These are phyloP conservation scores for Cytospora piceicola DNA, from an alignment of 2,329 filamentous ascomycete species.

Conservation along the genomic window DNA sequence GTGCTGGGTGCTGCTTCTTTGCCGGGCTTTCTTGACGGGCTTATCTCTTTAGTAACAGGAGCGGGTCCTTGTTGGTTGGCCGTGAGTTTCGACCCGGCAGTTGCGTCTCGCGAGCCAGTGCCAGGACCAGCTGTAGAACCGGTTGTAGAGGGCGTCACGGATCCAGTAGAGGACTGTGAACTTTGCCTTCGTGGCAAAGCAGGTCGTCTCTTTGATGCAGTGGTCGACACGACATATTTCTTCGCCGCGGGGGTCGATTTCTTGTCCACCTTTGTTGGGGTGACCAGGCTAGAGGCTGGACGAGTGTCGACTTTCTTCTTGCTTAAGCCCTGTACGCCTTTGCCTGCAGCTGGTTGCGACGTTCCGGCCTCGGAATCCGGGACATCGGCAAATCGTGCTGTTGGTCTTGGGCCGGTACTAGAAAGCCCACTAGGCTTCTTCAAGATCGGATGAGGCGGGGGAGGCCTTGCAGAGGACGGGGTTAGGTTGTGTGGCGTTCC, in stretches of 20 bases:
- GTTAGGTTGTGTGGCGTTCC: constrained; percentile 36
- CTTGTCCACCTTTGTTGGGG: constrained; percentile 40
- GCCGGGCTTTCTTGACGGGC: constrained; percentile 10
- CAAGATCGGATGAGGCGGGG: constrained; percentile 60
- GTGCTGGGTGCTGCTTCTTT: constrained; percentile 36
- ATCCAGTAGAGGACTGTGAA: constrained; percentile 50
- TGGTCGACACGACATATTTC: constrained; percentile 50
- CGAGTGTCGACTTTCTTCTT: constrained; percentile 32
- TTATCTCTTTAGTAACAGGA: constrained; percentile 22
- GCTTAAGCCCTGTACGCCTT: constrained; percentile 32
- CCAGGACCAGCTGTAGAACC: constrained; percentile 30
- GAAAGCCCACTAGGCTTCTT: constrained; percentile 62
- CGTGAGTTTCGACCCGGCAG: constrained; percentile 31
- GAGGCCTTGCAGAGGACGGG: constrained; percentile 51
- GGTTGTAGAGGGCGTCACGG: constrained; percentile 31
- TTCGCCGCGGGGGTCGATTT: constrained; percentile 36
- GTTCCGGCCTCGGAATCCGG: constrained; percentile 52
- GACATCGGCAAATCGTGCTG: constrained; percentile 63
- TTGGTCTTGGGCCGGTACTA: constrained; percentile 57
- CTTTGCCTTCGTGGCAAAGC: constrained; percentile 51
- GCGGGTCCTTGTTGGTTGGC: background rate
- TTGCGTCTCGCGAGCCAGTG: constrained; percentile 39
- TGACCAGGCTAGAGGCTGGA: constrained; percentile 32
- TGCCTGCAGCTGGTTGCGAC: constrained; percentile 36
- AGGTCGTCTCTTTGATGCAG: constrained; percentile 50